Evolutionary conservation across 257 asterid genomes (phyloP), one percentile per base, ranked within the genome.

Genomic region (Gynochthodes officinalis): DNA sequence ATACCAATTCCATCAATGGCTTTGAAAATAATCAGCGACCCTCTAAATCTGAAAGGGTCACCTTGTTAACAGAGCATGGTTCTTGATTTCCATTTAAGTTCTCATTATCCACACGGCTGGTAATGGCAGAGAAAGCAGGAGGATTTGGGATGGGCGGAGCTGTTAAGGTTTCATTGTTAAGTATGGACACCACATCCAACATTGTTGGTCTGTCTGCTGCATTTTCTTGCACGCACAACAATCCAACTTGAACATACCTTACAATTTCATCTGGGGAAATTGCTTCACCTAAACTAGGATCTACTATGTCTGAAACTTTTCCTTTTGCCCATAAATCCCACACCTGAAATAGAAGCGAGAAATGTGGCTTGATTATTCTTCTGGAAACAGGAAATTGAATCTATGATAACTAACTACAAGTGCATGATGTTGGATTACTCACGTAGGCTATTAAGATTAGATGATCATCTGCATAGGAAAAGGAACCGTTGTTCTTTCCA

Each of bases 161-260:
- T 33, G 10, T 21, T 4, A 12, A 30, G 25, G 61, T 32, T 4
- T 21, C 50, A 8, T 32, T 69, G 19, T 11, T 16, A 33, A 69
- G 73, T 63, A 50, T 69, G 58, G n/a, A 33, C 2, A 69, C 23
- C 6, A 52, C 63, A 2, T 49, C 30, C 1, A 35, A 50, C 63
- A 69, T 69, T 2, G 35, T n/a, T 50, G 73, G 73, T 52, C 73
- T 52, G 42, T 69, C 63, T 11, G 33, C 61, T 50, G 73, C 73
- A 50, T 69, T 35, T 69, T 69, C 63, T 50, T 69, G 35, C 25
- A 35, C 73, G 12, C 63, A 69, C 16, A 52, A 27, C 9, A 69
- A 12, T 3, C 63, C 35, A 69, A 50, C 61, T 52, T 69, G 63
- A 69, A 69, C 49, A n/a, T 52, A 53, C 1, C 39, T 28, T 69